Evolutionary conservation across 208 protist genomes (phyloP).

Genomic region (Tritrichomonas musculus): DNA sequence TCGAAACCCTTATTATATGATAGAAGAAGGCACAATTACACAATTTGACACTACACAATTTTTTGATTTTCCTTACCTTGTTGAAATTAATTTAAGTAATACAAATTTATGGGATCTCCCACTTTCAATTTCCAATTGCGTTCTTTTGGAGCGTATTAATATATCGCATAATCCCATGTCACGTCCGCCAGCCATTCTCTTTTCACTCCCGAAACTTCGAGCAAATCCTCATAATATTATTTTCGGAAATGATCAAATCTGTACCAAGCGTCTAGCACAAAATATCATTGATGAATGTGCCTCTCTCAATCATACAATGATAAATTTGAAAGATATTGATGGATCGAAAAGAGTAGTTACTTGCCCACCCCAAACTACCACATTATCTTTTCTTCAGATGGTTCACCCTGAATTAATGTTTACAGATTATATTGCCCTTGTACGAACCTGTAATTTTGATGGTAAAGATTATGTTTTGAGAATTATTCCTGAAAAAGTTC

Average conservation of each 20-base stretch:
- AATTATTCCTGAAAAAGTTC: background rate
- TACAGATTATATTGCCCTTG: background rate
- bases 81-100: background rate
- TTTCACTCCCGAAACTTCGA: background rate
- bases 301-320: background rate
- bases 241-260: background rate
- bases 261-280: background rate
- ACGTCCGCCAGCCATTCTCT: background rate
- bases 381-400: background rate
- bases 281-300: background rate
- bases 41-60: background rate
- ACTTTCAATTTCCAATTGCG: background rate
- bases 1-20: no score
- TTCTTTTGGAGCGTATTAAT: background rate
- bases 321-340: background rate
- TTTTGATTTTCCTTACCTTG: background rate
- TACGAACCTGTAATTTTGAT: background rate
- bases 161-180: background rate
- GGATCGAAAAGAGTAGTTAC: background rate
- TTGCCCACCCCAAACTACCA: background rate
- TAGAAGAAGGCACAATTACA: no score
- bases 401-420: background rate
- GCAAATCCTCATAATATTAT: background rate
- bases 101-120: background rate
- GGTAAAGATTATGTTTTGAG: background rate